Evolutionary conservation across 768 basidiomycete species (phyloP).

Genomic region (Boletus patriciae): DNA sequence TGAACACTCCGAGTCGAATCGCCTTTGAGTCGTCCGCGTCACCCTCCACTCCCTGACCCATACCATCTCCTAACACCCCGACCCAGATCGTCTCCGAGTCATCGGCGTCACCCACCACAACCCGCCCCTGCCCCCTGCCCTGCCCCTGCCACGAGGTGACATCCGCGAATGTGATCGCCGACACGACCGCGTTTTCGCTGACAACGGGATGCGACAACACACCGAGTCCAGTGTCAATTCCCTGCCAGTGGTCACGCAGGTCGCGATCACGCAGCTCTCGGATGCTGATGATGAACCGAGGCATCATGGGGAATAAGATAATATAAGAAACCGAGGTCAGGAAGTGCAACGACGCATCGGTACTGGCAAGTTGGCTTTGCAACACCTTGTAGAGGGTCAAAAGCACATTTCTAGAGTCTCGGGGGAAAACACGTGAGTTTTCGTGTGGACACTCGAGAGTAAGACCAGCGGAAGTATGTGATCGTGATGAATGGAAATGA

Average conservation of each 20-base stretch:
- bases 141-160: background rate
- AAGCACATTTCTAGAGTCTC: background rate
- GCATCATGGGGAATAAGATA: background rate
- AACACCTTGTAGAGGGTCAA: too few relatives aligned
- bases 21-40: background rate
- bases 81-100: background rate
- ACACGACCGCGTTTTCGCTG: background rate
- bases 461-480: too few relatives aligned
- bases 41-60: background rate
- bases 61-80: background rate
- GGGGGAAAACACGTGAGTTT: background rate
- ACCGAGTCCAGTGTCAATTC: constrained; percentile 8
- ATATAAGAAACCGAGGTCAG: background rate
- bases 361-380: too few relatives aligned
- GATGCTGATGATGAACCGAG: constrained; percentile 12
- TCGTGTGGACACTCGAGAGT: background rate
- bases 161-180: background rate
- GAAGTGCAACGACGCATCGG: too few relatives aligned
- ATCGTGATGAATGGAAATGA: background rate
- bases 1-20: background rate
- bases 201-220: background rate
- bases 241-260: background rate
- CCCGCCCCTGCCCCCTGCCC: background rate
- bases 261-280: background rate
- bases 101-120: background rate